Evolutionary conservation across 805 yeast species (phyloP), one percentile per base, ranked within the genome.

Genomic region (Candida methanosorbosa): DNA sequence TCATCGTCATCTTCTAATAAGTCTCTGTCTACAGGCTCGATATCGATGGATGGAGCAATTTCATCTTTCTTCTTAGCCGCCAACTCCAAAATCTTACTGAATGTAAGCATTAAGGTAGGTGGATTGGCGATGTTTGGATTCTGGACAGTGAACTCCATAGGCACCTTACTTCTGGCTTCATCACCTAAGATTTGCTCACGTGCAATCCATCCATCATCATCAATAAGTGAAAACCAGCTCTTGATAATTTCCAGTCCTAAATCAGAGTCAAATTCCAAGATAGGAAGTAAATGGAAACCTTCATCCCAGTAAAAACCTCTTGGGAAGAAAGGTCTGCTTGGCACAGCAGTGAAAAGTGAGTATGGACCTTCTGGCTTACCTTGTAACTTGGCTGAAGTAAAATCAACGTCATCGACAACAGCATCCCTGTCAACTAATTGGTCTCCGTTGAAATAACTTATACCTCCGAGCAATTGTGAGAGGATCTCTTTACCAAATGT

Each of bases 231-330:
- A 53, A 90, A 84, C 98, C 98, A 92, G 34, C 95, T 82, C 49
- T 78, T 70, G 38, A 88, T 52, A 14, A 92, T 78, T 43, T 85
- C 92, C 40, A 87, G 64, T 0, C 77, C 84, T 29, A 88, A 63
- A 49, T 85, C 95, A 13, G 83, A 68, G 57, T 92, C 97, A 52
- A 81, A 88, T 32, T 81, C 80, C 45, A 83, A 57, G 26, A 92
- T 63, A 7, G 94, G 94, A 27, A 88, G 63, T 39, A 90, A 64
- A 55, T 90, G 96, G 58, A 92, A 92, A 0, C 98, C 98, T 59
- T 92, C 98, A 58, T 92, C 98, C 98, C 98, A 92, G 52, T 84
- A 86, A 51, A 92, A 92, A 0, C 98, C 98, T 42, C 98, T 70
- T 4, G 98, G 97, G 58, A 92, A 92, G 50, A 84, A 85, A 1